Percentiles rank a stretch among this genome's conserved stretches.
These are phyloP conservation scores for Lentithecium fluviatile DNA, from an alignment of 495 filamentous ascomycete species.

Conservation along the genomic window DNA sequence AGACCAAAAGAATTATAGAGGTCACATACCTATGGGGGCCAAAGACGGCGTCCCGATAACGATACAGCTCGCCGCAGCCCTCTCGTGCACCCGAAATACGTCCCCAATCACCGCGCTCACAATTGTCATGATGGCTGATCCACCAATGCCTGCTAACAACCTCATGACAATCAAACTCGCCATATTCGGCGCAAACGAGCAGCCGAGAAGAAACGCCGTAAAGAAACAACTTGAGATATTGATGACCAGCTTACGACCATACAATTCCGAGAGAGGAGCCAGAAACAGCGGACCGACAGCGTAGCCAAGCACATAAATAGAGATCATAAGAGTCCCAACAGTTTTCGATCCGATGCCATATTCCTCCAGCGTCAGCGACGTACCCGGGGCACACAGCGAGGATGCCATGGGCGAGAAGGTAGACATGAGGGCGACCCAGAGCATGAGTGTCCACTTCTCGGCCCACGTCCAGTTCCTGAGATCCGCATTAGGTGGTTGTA, in stretches of 20 bases:
- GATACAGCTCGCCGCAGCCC: constrained; percentile 20
- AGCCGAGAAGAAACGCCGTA: constrained; percentile 24
- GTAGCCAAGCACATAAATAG: constrained; percentile 31
- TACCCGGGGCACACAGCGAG: constrained; percentile 25
- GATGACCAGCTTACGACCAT: constrained; percentile 20
- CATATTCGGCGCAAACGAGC: constrained; percentile 23
- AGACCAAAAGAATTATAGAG: neutral
- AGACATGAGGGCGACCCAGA: constrained; percentile 9
- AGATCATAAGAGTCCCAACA: constrained; percentile 26
- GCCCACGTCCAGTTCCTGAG: constrained; percentile 22
- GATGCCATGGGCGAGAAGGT: constrained; percentile 27
- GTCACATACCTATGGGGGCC: constrained; percentile 16
- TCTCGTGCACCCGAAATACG: constrained; percentile 22
- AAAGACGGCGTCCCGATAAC: constrained; percentile 26
- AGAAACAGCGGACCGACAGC: constrained; percentile 31
- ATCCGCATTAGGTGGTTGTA: constrained; percentile 1
- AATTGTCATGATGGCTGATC: constrained; percentile 27
- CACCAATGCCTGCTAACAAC: constrained; percentile 26
- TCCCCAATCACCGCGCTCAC: constrained; percentile 23
- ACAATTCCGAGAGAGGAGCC: constrained; percentile 30
- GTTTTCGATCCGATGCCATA: constrained; percentile 21
- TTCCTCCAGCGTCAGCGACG: constrained; percentile 24
- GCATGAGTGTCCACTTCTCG: constrained; percentile 25
- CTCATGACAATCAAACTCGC: constrained; percentile 28
- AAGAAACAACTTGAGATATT: constrained; percentile 19